Conservation (phyloP, 306 rosid species). For the Malus asiatica region DNA sequence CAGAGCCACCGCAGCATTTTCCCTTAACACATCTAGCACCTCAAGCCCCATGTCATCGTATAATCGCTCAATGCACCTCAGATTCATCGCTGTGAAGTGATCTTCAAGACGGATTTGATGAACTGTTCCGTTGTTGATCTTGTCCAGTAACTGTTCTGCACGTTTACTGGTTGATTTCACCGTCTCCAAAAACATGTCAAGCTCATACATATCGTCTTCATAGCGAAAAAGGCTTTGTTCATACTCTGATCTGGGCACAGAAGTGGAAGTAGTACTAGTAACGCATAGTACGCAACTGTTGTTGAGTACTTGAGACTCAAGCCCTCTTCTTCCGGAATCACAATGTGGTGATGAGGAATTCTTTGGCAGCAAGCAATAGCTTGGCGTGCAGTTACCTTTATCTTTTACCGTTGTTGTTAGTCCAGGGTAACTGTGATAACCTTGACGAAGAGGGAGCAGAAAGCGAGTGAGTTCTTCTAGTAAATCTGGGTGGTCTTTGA, state of each 20-base stretch:
- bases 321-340: conserved; percentile 60
- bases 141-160: conserved; percentile 66
- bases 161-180: conserved; percentile 65
- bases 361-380: conserved; percentile 77
- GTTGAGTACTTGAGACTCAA: conserved; percentile 66
- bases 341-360: conserved; percentile 56
- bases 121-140: conserved; percentile 53
- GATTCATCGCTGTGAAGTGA: conserved; percentile 72
- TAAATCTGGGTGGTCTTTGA: conserved; percentile 66
- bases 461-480: conserved; percentile 67
- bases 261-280: conserved; percentile 10
- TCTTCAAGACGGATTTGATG: conserved; percentile 65
- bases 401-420: no score
- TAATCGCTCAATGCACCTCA: conserved; percentile 78
- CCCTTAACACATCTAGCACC: conserved; percentile 69
- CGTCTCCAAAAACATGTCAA: conserved; percentile 86
- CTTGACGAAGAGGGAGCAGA: conserved; percentile 34
- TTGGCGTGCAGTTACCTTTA: conserved; percentile 52
- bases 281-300: conserved; percentile 68
- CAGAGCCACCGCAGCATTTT: conserved; percentile 67
- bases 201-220: conserved; percentile 92
- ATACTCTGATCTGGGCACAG: conserved; percentile 36
- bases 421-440: no score
- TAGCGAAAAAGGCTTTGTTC: conserved; percentile 92
- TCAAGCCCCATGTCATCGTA: conserved; percentile 95